Evolutionary conservation across 768 basidiomycete species (phyloP), one percentile per base, ranked within the genome.

Genomic region (Dentipellis fragilis): DNA sequence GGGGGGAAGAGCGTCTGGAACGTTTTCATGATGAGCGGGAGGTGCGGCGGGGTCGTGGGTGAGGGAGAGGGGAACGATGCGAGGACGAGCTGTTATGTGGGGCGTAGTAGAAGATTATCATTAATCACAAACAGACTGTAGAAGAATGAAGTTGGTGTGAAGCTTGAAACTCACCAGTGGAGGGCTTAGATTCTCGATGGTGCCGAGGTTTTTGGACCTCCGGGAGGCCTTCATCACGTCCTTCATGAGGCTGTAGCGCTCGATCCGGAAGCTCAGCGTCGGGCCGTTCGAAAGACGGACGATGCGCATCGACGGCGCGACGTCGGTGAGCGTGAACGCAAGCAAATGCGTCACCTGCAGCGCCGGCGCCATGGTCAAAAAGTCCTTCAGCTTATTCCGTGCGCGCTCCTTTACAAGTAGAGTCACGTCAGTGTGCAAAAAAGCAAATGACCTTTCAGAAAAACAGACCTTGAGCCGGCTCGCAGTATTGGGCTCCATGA

Each of bases 401-500:
- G 81, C 81, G 19, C 94, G 80, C 79, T 99, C 96, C 94, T 97
- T 65, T 45, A 65, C 55, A 61, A 61, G 64, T 47, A 62, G 46
- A 52, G 63, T 56, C 58, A 54, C 57, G 19, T 58, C 51, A 14
- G 36, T 49, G 12, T 49, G 10, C 19, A 35, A 46, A 38, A 8
- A 6, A 40, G 23, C 29, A 3, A 10, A 38, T 19, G 36, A 35
- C 29, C 6, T 29, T 3, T 29, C 29, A 29, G 10, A 19, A 50
- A 51, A 23, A 73, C 73, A 60, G 59, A 95, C 94, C 72, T 75
- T 84, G n/a, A 99, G 78, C 51, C 96, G 80, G 59, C 85, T 86
- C 17, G 95, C 96, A 12, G 96, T 99, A 65, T 97, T 92, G 57
- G 96, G 96, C 68, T 99, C 96, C 90, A 99, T 91, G 58, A 96